Conservation (phyloP, 768 basidiomycete genomes). For the Candolleomyces aberdarensis region DNA sequence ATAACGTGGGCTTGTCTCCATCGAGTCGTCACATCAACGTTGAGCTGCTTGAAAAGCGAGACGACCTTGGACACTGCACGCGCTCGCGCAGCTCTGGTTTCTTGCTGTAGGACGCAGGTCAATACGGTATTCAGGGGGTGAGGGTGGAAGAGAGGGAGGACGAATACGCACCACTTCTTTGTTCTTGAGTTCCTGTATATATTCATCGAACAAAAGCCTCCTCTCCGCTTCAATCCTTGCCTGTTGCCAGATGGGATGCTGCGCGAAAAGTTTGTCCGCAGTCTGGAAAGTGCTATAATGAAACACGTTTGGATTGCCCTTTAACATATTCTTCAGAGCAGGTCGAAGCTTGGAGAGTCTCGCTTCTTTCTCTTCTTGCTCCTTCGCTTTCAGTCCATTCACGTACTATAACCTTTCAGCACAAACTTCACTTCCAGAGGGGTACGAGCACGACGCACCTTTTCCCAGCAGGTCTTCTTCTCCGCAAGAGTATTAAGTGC, state of each 20-base stretch:
- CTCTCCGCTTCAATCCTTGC: slow-evolving; percentile 84
- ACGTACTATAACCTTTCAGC: slow-evolving; percentile 56
- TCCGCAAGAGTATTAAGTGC: slow-evolving; percentile 90
- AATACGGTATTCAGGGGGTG: neutral
- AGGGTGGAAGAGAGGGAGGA: slow-evolving; percentile 1
- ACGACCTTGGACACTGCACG: slow-evolving; percentile 85
- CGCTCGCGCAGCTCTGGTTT: slow-evolving; percentile 69
- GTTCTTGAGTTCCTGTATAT: slow-evolving; percentile 79
- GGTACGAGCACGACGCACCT: slow-evolving; percentile 48
- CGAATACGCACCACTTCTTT: slow-evolving; percentile 75
- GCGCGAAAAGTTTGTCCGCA: slow-evolving; percentile 80
- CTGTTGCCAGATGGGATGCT: slow-evolving; percentile 91
- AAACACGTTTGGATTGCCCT: slow-evolving; percentile 83
- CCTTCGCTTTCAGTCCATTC: slow-evolving; percentile 70
- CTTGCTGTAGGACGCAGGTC: slow-evolving; percentile 50
- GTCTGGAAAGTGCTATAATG: slow-evolving; percentile 90
- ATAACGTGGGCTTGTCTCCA: slow-evolving; percentile 85
- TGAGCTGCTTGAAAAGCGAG: slow-evolving; percentile 77
- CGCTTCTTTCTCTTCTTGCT: slow-evolving; percentile 82
- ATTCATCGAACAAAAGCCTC: slow-evolving; percentile 87
- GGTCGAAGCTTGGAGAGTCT: slow-evolving; percentile 85
- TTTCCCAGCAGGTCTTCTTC: slow-evolving; percentile 92
- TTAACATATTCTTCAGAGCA: slow-evolving; percentile 81
- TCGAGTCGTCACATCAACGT: slow-evolving; percentile 89
- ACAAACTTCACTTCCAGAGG: neutral